Evolutionary conservation across 2,329 filamentous ascomycete species (phyloP).

Genomic region (Intubia oerlemansii): DNA sequence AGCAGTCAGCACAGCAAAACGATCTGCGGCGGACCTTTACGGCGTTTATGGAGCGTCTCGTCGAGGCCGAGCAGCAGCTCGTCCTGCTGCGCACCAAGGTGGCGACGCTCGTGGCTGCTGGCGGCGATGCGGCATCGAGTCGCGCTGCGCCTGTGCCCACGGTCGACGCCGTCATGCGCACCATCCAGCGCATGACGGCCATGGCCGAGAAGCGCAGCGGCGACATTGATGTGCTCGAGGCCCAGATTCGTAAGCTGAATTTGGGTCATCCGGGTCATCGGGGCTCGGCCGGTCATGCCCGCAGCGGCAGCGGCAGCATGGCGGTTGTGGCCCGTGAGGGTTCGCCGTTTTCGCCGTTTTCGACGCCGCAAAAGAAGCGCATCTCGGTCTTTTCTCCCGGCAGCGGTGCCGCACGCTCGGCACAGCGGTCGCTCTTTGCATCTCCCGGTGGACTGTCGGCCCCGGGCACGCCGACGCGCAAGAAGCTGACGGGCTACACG

Average conservation of each 20-base stretch:
- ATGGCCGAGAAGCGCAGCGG: constrained; percentile 84
- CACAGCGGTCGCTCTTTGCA: constrained; percentile 17
- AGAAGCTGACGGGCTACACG: constrained; percentile 40
- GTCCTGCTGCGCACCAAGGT: constrained; percentile 63
- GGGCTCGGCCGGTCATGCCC: too few relatives aligned
- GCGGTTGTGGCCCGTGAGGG: too few relatives aligned
- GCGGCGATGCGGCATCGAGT: constrained; percentile 28
- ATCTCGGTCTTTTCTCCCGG: constrained; percentile 14
- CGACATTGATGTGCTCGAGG: constrained; percentile 77
- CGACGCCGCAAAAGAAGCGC: constrained; percentile 21
- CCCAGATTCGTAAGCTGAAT: constrained; percentile 57
- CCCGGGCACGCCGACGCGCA: constrained; percentile 27
- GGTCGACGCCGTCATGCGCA: constrained; percentile 78
- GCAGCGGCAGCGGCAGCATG: too few relatives aligned
- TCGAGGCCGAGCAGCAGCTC: constrained; percentile 60
- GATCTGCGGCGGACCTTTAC: constrained; percentile 61
- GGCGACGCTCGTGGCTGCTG: constrained; percentile 30
- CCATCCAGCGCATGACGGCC: constrained; percentile 76
- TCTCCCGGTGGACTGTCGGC: constrained; percentile 12
- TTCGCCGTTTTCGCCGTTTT: constrained; percentile 16
- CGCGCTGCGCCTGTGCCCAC: constrained; percentile 41
- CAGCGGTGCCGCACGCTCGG: too few relatives aligned
- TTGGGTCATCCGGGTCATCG: constrained; percentile 23
- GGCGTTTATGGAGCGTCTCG: constrained; percentile 50
- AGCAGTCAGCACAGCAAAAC: constrained; percentile 66